Evolutionary conservation across 495 filamentous ascomycete genomes (phyloP), one percentile per base, ranked within the genome.

Genomic region (Bombardia bombarda): DNA sequence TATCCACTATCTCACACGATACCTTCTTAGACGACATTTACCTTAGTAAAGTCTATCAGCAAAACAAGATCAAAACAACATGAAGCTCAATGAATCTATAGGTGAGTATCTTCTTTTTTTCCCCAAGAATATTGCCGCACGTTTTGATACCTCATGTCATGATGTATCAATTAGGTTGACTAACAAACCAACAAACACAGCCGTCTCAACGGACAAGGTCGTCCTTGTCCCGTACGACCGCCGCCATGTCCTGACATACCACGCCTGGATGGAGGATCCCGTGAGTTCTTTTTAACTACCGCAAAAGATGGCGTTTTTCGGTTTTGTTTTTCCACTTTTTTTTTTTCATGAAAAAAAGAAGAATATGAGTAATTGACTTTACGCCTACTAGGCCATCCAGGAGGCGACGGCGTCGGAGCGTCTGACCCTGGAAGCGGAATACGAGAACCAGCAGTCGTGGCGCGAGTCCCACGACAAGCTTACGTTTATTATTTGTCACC

Each of bases 211-310:
- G 2, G 60, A 74, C 1, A 68, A 66, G 31, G 63, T 83, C 33
- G 70, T 92, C 16, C 72, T 95, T 23, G 87, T 95, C 31, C 89
- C 89, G 5, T 95, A 95, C 55, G 86, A 83, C 26, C 62, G 66
- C 42, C 80, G 78, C 63, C 89, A 95, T 66, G 89, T 95, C 25
- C 72, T 72, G 7, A 80, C 70, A 2, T 95, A 95, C 51, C 85
- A 94, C 50, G 65, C 76, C 55, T 95, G 89, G 89, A 95, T 95
- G 88, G 71, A 90, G 70, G 83, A 92, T 52, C 73, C 81, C 43
- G 87, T 90, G 66, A 40, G 58, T 30, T 28, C 4, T 35, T 13
- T n/a, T 12, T 28, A 3, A n/a, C 21, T 19, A 6, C 3, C 4
- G 26, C 13, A 13, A 7, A 6, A 33, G 16, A 4, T 7, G 32